phyloP scores from a whole-genome alignment of 257 asterid species.

The Phtheirospermum japonicum region DNA sequence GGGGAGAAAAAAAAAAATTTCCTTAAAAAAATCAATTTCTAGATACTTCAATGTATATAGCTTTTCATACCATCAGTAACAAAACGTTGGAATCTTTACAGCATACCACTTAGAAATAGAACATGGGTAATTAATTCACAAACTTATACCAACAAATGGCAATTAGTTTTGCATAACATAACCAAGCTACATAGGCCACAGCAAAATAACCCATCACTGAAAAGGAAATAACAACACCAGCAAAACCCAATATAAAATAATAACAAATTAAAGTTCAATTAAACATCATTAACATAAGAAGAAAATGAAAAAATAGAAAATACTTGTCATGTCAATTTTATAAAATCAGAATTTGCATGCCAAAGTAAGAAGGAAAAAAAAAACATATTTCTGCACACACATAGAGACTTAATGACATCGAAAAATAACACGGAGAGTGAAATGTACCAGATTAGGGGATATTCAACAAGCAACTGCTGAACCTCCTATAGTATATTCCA shows the following conservation, averaged over 20 bases:
- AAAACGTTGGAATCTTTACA: background rate
- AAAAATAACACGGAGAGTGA: conserved; percentile 23
- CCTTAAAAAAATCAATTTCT: conserved; percentile 16
- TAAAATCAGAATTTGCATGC: no score
- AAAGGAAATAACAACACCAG: conserved; percentile 8
- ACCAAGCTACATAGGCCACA: conserved; percentile 11
- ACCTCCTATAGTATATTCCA: conserved; percentile 98
- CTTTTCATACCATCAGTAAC: background rate
- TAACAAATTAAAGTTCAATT: background rate
- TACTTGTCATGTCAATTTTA: no score
- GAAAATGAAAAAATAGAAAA: no score
- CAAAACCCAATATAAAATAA: conserved; percentile 10
- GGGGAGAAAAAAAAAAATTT: no score
- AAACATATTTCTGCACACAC: no score
- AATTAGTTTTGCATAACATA: conserved; percentile 7
- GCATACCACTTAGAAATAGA: conserved; percentile 5
- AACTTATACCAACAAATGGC: conserved; percentile 8
- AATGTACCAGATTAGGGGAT: conserved; percentile 86
- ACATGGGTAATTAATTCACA: background rate
- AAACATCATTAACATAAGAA: conserved; percentile 7
- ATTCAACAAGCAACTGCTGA: conserved; percentile 99
- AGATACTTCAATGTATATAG: background rate
- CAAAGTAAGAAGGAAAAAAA: no score
- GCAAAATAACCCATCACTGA: no score
- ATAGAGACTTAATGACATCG: conserved; percentile 11